Percentiles rank a stretch among this genome's conserved stretches.
Conservation (phyloP, 257 asterid species). For the Solanum raphanifolium region DNA sequence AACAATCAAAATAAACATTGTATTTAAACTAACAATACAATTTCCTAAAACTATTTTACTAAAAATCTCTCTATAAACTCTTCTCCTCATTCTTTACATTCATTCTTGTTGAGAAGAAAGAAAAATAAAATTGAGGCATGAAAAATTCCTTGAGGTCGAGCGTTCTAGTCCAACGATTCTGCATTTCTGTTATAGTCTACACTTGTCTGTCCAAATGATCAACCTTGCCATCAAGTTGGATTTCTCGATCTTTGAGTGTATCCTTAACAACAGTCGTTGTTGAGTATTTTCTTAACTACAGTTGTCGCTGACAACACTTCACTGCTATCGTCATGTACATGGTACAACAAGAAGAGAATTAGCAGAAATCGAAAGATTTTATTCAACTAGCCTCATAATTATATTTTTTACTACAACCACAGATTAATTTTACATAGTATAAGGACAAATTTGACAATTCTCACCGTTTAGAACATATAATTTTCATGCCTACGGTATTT, state of each 20-base stretch:
- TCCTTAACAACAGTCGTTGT: neutral
- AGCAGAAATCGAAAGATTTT: too few species aligned
- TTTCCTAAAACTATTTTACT: neutral
- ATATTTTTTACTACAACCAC: too few species aligned
- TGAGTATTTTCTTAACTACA: too few species aligned
- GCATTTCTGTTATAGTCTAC: neutral
- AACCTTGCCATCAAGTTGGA: neutral
- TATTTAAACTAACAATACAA: too few species aligned
- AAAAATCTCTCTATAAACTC: neutral
- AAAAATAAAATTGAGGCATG: neutral
- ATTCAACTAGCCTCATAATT: too few species aligned
- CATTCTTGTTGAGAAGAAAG: neutral
- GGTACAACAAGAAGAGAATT: neutral
- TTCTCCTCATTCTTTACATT: neutral
- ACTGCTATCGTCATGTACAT: neutral
- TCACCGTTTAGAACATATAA: neutral
- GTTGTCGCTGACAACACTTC: fast-evolving
- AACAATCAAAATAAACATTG: too few species aligned
- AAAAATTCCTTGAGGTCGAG: too few species aligned
- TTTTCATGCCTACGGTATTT: neutral
- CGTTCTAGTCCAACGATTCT: too few species aligned
- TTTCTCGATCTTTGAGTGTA: neutral
- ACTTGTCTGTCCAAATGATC: too few species aligned
- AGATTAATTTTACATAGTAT: fast-evolving
- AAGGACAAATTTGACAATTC: neutral